phyloP scores from a whole-genome alignment of 2,329 filamentous ascomycete genomes.

The Pseudogymnoascus sp. region DNA sequence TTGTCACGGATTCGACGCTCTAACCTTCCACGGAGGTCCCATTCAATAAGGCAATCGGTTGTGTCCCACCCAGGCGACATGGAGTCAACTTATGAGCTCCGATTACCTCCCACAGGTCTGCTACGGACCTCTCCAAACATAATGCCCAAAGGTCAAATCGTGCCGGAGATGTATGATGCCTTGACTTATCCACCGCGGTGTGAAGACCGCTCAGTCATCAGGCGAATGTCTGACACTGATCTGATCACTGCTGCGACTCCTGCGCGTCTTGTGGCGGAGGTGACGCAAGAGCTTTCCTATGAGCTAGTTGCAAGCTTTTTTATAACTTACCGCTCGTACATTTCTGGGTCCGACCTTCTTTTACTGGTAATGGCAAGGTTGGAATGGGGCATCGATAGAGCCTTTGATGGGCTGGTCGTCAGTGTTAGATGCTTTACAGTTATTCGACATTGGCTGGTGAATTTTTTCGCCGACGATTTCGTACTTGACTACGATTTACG shows the following conservation, averaged over 20 bases:
- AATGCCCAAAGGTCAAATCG: constrained; percentile 36
- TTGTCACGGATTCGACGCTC: constrained; percentile 6
- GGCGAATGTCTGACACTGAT: constrained; percentile 62
- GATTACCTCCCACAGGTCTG: constrained; percentile 11
- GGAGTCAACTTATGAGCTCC: constrained; percentile 10
- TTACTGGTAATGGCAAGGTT: constrained; percentile 78
- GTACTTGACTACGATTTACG: constrained; percentile 67
- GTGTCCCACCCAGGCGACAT: constrained; percentile 20
- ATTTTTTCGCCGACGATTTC: constrained; percentile 96
- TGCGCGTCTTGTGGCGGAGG: constrained; percentile 84
- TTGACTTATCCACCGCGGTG: constrained; percentile 70
- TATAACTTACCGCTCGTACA: constrained; percentile 82
- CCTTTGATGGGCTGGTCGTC: constrained; percentile 88
- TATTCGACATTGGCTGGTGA: constrained; percentile 91
- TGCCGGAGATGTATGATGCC: constrained; percentile 72
- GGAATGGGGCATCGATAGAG: constrained; percentile 72
- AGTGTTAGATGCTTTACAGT: constrained; percentile 93
- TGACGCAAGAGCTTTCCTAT: constrained; percentile 66
- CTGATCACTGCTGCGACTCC: constrained; percentile 85
- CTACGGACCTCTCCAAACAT: constrained; percentile 10
- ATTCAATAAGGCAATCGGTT: constrained; percentile 1
- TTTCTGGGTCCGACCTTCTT: constrained; percentile 67
- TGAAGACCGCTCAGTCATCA: constrained; percentile 73
- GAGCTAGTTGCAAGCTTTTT: constrained; percentile 97
- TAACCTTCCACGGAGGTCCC: constrained; percentile 16